These are phyloP conservation scores for Copromyces sp. DNA, from an alignment of 495 filamentous ascomycete species.

Conservation along the genomic window DNA sequence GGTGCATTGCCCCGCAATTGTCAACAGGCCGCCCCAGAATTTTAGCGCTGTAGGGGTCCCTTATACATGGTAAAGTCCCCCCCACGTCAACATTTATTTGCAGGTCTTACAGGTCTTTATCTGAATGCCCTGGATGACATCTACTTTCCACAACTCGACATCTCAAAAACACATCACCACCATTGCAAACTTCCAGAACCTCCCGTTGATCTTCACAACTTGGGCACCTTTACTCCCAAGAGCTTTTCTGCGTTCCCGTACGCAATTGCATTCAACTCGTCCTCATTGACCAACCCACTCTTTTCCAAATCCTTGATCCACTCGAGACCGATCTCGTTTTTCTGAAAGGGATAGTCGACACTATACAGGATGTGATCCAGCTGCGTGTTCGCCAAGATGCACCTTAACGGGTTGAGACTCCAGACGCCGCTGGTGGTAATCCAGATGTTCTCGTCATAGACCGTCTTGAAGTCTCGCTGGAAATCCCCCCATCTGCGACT, in stretches of 20 bases:
- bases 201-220: neutral
- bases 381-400: constrained; percentile 38
- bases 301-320: constrained; percentile 40
- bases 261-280: constrained; percentile 43
- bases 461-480: constrained; percentile 43
- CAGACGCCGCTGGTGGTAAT: constrained; percentile 56
- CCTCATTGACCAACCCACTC: constrained; percentile 40
- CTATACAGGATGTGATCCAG: constrained; percentile 46
- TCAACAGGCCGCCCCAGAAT: neutral
- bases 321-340: constrained; percentile 30
- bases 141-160: neutral
- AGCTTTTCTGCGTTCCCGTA: constrained; percentile 47
- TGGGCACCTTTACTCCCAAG: constrained; percentile 20
- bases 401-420: constrained; percentile 43
- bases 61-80: neutral
- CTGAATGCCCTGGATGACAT: no score
- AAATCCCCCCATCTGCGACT: constrained; percentile 38
- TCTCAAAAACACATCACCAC: neutral
- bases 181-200: neutral
- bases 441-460: constrained; percentile 53
- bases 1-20: neutral
- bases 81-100: neutral
- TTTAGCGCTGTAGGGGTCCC: neutral
- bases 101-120: neutral
- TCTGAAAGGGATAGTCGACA: constrained; percentile 50